A percentile compares a stretch with the other conserved stretches of the same genome.
Evolutionary conservation across 164 flowering plant species (phyloP).

Genomic region (Tetrastigma voinierianum): DNA sequence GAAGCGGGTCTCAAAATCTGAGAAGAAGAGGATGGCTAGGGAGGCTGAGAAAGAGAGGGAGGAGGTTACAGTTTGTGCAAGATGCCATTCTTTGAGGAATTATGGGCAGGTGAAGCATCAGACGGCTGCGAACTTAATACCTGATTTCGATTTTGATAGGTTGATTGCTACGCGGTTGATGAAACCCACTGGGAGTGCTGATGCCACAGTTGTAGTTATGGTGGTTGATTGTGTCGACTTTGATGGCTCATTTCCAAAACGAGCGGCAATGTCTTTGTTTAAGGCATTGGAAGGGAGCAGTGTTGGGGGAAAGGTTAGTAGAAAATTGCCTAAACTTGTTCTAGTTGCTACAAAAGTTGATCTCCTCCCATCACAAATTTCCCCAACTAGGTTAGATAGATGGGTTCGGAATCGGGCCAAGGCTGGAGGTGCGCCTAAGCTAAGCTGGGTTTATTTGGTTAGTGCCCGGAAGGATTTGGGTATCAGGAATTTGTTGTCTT

Average conservation of each 20-base stretch:
- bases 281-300: slow-evolving; percentile 54
- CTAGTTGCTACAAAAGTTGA: slow-evolving; percentile 95
- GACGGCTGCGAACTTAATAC: slow-evolving; percentile 81
- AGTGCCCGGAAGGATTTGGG: slow-evolving; percentile 90
- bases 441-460: slow-evolving; percentile 83
- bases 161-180: slow-evolving; percentile 72
- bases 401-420: slow-evolving; percentile 94
- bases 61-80: slow-evolving; percentile 81
- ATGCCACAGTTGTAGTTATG: slow-evolving; percentile 78
- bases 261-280: slow-evolving; percentile 82
- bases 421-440: slow-evolving; percentile 83
- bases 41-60: slow-evolving; percentile 53
- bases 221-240: slow-evolving; percentile 98
- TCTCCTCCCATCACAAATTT: slow-evolving; percentile 84
- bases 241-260: slow-evolving; percentile 93
- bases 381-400: slow-evolving; percentile 83
- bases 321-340: slow-evolving; percentile 76
- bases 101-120: slow-evolving; percentile 95
- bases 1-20: slow-evolving; percentile 61
- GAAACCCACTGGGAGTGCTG: slow-evolving; percentile 60
- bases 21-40: slow-evolving; percentile 62
- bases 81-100: slow-evolving; percentile 89
- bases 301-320: slow-evolving; percentile 39
- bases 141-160: slow-evolving; percentile 92
- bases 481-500: slow-evolving; percentile 72